Base-by-base conservation (phyloP, 177 flowering plant genomes). In the Telopea speciosissima region DNA sequence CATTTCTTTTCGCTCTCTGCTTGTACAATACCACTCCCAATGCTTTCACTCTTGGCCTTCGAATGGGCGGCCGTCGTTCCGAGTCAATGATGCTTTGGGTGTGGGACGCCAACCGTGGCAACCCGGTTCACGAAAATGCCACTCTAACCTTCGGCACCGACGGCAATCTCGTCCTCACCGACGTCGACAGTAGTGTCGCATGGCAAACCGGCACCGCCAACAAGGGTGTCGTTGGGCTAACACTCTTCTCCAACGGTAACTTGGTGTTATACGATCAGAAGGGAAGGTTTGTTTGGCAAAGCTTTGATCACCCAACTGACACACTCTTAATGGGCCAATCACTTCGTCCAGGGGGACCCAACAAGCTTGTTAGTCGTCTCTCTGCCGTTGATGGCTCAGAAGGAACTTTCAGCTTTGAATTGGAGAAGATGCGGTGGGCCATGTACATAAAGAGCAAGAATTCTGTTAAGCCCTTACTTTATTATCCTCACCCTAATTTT, bases 31-130 rank as follows among this genome's bases (percentile, higher is more conserved):
- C 83, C 52, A 85, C 84, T 21, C 85, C 86, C 0, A 72, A 78
- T 65, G 83, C 80, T 56, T 84, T 24, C 82, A 81, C 83, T 11
- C 78, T 84, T 0, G 85, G 81, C 7, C 69, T 84, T 6, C 78
- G 84, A 0, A 76, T 79, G 81, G 85, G 75, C 2, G 36, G 21
- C 1, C n/a, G 3, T 0, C 62, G 73, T 4, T 45, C 77, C 1
- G 80, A 74, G 40, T 69, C 76, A 6, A 65, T 81, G 25, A 9
- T 65, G 31, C 78, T 80, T 16, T 85, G 85, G 85, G 84, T 84
- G 3, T 84, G 87, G 87, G 84, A 84, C 7, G 87, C 87, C 52
- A 85, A 85, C 68, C 73, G 83, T 0, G 81, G 76, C 21, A 78
- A 68, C 68, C 85, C 87, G 0, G 85, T 85, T 36, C 23, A 77